phyloP scores from a whole-genome alignment of 2,329 filamentous ascomycete species.

The Furcasterigmium furcatum region DNA sequence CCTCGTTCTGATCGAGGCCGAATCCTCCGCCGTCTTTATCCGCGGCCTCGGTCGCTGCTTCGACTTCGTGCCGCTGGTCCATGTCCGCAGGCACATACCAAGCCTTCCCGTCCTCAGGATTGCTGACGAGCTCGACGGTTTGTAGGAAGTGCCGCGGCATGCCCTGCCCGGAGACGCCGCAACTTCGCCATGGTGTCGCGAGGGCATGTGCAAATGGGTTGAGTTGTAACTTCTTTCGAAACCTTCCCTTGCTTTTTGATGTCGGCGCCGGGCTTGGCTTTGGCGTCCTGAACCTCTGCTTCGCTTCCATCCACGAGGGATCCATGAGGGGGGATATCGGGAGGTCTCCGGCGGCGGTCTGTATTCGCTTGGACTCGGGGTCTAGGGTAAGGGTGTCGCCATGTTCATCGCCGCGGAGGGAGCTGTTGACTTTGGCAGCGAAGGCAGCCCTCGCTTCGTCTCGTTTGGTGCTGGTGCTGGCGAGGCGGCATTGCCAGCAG shows the following conservation, averaged over 20 bases:
- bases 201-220: conserved; percentile 68
- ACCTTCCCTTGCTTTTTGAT: conserved; percentile 27
- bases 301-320: conserved; percentile 42
- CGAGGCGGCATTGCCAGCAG: conserved; percentile 1
- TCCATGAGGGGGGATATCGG: conserved; percentile 55
- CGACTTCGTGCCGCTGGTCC: conserved; percentile 2
- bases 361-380: conserved; percentile 35
- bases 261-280: conserved; percentile 23
- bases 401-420: conserved; percentile 24
- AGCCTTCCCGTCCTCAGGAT: conserved; percentile 47
- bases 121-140: conserved; percentile 51
- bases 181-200: conserved; percentile 56
- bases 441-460: conserved; percentile 1
- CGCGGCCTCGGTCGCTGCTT: conserved; percentile 1
- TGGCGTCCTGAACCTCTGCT: conserved; percentile 35
- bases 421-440: conserved; percentile 21
- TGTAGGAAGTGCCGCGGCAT: conserved; percentile 64
- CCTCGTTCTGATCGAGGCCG: too few species aligned
- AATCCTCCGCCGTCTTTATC: too few species aligned
- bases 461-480: background rate
- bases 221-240: conserved; percentile 55
- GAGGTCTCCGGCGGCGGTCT: conserved; percentile 40
- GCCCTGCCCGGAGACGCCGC: conserved; percentile 39
- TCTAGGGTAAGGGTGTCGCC: conserved; percentile 31
- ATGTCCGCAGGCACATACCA: conserved; percentile 52